A percentile compares a stretch with the other conserved stretches of the same genome.
These are phyloP conservation scores for Entomortierella lignicola DNA, from an alignment of 192 early-diverging fungal species.

Conservation along the genomic window DNA sequence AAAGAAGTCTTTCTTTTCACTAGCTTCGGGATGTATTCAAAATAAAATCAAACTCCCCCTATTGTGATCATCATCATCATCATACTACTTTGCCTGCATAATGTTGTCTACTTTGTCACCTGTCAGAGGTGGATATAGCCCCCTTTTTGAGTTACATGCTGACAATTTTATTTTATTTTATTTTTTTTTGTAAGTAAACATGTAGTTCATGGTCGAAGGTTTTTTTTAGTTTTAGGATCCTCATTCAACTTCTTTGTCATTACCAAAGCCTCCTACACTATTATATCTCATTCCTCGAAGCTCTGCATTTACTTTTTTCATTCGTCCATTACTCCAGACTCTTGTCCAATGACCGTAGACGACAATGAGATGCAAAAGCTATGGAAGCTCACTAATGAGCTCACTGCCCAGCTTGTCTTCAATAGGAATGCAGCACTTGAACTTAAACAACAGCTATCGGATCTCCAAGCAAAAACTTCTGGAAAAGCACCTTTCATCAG, in stretches of 20 bases:
- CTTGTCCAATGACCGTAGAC: slow-evolving; percentile 55
- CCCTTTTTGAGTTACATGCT: background rate
- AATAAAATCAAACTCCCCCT: background rate
- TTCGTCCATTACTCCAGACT: too few relatives aligned
- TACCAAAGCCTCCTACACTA: background rate
- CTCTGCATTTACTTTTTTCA: too few relatives aligned
- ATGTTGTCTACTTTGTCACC: background rate
- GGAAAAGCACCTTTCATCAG: slow-evolving; percentile 3
- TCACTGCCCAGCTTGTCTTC: slow-evolving; percentile 53
- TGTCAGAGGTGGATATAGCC: background rate
- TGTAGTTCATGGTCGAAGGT: background rate
- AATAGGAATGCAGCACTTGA: slow-evolving; percentile 50
- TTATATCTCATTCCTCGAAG: too few relatives aligned
- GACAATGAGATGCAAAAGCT: slow-evolving; percentile 58
- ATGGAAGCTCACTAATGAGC: slow-evolving; percentile 60
- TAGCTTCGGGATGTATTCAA: too few relatives aligned
- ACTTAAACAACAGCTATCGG: slow-evolving; percentile 48
- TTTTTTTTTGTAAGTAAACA: background rate
- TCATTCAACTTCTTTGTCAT: background rate
- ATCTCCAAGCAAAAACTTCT: slow-evolving; percentile 37
- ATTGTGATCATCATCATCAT: background rate
- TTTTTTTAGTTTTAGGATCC: background rate
- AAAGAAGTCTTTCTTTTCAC: too few relatives aligned
- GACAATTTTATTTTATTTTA: slow-evolving; percentile 5
- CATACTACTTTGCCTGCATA: too few relatives aligned